Evolutionary conservation across 129 eudicot species (phyloP), one percentile per base, ranked within the genome.

Genomic region (Pittosporum tobira): DNA sequence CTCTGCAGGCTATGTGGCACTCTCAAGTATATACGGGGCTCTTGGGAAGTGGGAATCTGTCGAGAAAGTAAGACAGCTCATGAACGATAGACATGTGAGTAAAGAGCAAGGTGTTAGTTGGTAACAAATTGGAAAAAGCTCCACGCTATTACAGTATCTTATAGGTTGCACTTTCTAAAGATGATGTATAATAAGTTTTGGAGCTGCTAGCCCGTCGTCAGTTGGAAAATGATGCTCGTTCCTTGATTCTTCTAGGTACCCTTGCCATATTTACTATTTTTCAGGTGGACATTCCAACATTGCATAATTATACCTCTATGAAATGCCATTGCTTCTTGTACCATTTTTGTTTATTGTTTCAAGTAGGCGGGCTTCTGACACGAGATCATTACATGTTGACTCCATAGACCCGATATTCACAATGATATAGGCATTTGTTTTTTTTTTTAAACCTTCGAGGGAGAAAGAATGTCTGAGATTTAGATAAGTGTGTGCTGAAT

Each of bases 31-130:
- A 37, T 77, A 81, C 62, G 87, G 89, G 9, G 77, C 84, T 1
- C 71, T 69, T 29, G 96, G 94, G 52, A 84, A 53, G 34, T 84
- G 96, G 94, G 80, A 81, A 19, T 62, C 38, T 69, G 89, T 73
- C 2, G 67, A 70, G 13, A 73, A 75, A 57, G 68, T 76, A 63
- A 69, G 89, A 65, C 66, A 63, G 76, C 66, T 80, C 13, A 76
- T 81, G 94, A 69, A 60, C 0, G 65, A 70, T 56, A 72, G 64
- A 70, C 54, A 38, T 36, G 57, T 71, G 62, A 75, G 30, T 42
- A 81, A 78, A 68, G 82, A 84, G 13, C 65, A 51, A 40, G 87
- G 76, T 18, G 37, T 77, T 78, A 76, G 84, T 67, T 88, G 94
- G 94, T 73, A 71, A 67, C 83, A 81, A 67, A 52, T 60, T 15